These are phyloP conservation scores for Colletotrichum trifolii DNA, from an alignment of 2,329 filamentous ascomycete species.

Conservation along the genomic window DNA sequence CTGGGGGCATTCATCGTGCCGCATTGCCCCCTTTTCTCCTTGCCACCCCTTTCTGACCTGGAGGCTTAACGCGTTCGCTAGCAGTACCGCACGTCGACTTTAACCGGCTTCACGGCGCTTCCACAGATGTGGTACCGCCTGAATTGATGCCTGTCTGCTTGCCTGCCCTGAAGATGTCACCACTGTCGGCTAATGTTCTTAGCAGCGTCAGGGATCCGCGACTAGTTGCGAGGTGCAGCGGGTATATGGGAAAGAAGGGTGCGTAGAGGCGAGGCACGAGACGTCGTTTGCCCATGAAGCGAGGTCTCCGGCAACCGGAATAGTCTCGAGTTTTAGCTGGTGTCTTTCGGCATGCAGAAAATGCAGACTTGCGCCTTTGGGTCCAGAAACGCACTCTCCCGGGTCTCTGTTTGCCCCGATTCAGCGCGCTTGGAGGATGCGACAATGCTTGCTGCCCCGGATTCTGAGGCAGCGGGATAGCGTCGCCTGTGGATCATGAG, in stretches of 20 bases:
- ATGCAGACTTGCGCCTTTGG: background rate
- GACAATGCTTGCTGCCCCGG: constrained; percentile 1
- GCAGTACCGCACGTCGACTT: constrained; percentile 17
- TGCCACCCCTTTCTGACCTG: background rate
- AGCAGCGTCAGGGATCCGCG: background rate
- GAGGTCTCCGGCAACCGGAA: background rate
- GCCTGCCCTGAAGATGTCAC: background rate
- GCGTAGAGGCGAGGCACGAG: background rate
- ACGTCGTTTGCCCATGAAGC: background rate
- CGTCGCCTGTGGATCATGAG: constrained; percentile 24
- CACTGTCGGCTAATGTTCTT: constrained; percentile 14
- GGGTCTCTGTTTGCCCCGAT: constrained; percentile 6
- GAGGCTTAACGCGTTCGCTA: background rate
- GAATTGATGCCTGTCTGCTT: background rate
- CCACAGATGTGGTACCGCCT: constrained; percentile 24
- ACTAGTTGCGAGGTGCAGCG: background rate
- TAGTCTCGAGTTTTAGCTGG: background rate
- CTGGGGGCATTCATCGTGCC: background rate
- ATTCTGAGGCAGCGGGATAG: constrained; percentile 6
- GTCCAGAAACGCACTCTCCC: background rate
- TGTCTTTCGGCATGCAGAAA: background rate
- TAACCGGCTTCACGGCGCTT: constrained; percentile 15
- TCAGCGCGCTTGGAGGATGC: constrained; percentile 6
- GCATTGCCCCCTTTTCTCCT: constrained; percentile 13
- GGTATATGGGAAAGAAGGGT: background rate